A percentile compares a stretch with the other conserved stretches of the same genome.
Conservation (phyloP, 2,329 filamentous ascomycete species). For the Phialophora expanda region DNA sequence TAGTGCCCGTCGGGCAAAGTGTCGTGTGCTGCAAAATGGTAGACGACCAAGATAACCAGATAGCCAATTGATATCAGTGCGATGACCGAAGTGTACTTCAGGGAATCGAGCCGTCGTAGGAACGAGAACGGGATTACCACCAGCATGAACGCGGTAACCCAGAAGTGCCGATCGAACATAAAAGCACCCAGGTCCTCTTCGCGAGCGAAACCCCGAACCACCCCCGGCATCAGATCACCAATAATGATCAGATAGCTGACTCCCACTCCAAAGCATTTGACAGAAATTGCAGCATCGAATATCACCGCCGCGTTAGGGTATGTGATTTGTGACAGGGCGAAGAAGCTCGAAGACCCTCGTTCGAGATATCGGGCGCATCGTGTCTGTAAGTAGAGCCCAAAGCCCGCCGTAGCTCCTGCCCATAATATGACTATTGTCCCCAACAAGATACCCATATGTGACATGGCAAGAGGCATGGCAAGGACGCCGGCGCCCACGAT, state of each 20-base stretch:
- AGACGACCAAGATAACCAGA: slow-evolving; percentile 88
- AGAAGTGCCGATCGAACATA: slow-evolving; percentile 88
- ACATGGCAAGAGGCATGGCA: slow-evolving; percentile 93
- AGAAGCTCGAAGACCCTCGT: slow-evolving; percentile 86
- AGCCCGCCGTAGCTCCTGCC: slow-evolving; percentile 86
- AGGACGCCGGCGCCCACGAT: slow-evolving; percentile 95
- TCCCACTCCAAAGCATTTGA: slow-evolving; percentile 97
- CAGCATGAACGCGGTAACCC: slow-evolving; percentile 96
- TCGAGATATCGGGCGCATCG: slow-evolving; percentile 93
- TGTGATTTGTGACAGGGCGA: slow-evolving; percentile 93
- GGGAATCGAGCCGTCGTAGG: slow-evolving; percentile 84
- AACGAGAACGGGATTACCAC: slow-evolving; percentile 91
- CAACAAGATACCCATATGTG: slow-evolving; percentile 90
- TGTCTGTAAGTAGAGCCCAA: slow-evolving; percentile 93
- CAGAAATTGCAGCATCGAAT: slow-evolving; percentile 92
- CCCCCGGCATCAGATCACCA: slow-evolving; percentile 95
- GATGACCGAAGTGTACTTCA: slow-evolving; percentile 95
- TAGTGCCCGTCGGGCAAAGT: slow-evolving; percentile 63
- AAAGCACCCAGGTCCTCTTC: slow-evolving; percentile 69
- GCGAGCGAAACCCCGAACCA: slow-evolving; percentile 78
- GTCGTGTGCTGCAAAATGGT: slow-evolving; percentile 83
- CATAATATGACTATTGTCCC: slow-evolving; percentile 85
- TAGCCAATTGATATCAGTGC: slow-evolving; percentile 94
- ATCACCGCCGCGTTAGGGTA: slow-evolving; percentile 95
- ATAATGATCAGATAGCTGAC: slow-evolving; percentile 99